Base-by-base conservation (phyloP, 305 asterid genomes). In the Fraxinus dipetala region DNA sequence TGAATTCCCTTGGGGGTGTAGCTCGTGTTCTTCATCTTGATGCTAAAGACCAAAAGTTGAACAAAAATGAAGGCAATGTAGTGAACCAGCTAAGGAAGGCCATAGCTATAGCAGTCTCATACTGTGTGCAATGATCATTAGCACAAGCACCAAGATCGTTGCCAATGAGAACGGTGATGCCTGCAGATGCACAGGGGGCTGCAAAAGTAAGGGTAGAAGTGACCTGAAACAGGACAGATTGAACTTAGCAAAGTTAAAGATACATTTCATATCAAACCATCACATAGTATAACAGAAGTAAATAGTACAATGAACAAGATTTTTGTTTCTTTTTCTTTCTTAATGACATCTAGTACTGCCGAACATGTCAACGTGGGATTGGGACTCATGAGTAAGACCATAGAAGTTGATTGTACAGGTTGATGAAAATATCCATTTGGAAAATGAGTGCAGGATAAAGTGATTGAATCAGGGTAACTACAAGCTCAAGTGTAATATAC, bases 11-110 rank as follows among this genome's bases (percentile, higher is more conserved):
- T 13, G n/a, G 48, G 45, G 16, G 14, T 74, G 45, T 9, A 10
- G 54, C 24, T 80, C 75, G 11, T 20, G 6, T 65, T 65, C 72
- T 72, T 74, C 65, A 87, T 56, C 90, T 78, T 38, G 90, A 87
- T 54, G 92, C 89, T 43, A 87, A 85, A 14, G 89, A 89, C 92
- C 90, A 89, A 51, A 89, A 89, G 40, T 87, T 87, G 28, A 89
- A 40, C 59, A 89, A 84, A 61, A 89, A 89, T 6, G 92, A 89
- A 0, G 92, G 92, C 38, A 89, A 73, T 28, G 90, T 86, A 79
- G 88, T 83, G 65, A 87, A 89, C 92, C 92, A 89, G 80, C 90
- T 86, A 48, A 89, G 90, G 78, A 89, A 89, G 72, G 92, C 88
- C 90, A 86, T 87, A 36, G 92, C 88, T 34, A 90, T 89, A 13